A percentile compares a stretch with the other conserved stretches of the same genome.
Evolutionary conservation across 768 basidiomycete species (phyloP).

Genomic region (Russula griseocarnosa): DNA sequence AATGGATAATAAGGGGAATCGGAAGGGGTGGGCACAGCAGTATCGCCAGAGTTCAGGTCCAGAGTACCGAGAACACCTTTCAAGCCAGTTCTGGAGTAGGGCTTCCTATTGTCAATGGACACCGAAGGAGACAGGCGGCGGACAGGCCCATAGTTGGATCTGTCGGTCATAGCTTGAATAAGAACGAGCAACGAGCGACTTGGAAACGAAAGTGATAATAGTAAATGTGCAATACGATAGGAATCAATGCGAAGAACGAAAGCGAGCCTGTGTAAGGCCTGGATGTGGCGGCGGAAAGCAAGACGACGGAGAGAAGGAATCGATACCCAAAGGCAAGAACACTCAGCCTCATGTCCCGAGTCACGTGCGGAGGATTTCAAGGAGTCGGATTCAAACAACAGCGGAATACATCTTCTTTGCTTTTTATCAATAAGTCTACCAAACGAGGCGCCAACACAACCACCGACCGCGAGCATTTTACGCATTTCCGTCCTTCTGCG

Average conservation of each 20-base stretch:
- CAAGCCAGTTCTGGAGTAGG: slow-evolving; percentile 23
- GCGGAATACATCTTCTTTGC: slow-evolving; percentile 13
- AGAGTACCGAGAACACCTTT: slow-evolving; percentile 24
- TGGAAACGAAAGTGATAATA: slow-evolving; percentile 16
- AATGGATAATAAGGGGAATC: slow-evolving; percentile 24
- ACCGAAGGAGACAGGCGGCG: slow-evolving; percentile 22
- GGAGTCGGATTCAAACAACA: slow-evolving; percentile 8
- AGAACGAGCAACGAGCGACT: slow-evolving; percentile 21
- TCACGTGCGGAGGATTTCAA: slow-evolving; percentile 17
- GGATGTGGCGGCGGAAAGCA: slow-evolving; percentile 24
- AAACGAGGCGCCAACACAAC: neutral
- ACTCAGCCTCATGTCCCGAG: neutral
- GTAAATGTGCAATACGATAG: slow-evolving; percentile 16
- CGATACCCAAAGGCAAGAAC: slow-evolving; percentile 16
- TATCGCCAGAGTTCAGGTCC: slow-evolving; percentile 24
- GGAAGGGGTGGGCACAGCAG: slow-evolving; percentile 8
- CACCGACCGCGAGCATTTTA: slow-evolving; percentile 7
- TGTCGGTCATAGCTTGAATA: slow-evolving; percentile 23
- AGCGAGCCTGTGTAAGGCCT: slow-evolving; percentile 9
- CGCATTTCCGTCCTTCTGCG: slow-evolving; percentile 57
- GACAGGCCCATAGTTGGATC: slow-evolving; percentile 22
- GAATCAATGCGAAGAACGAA: slow-evolving; percentile 13
- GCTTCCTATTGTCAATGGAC: slow-evolving; percentile 21
- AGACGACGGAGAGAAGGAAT: slow-evolving; percentile 14
- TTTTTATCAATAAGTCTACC: slow-evolving; percentile 26